Percentiles rank a stretch among this genome's conserved stretches.
Conservation (phyloP, 352 stramenopile genomes). For the Phytopythium kandeliae region DNA sequence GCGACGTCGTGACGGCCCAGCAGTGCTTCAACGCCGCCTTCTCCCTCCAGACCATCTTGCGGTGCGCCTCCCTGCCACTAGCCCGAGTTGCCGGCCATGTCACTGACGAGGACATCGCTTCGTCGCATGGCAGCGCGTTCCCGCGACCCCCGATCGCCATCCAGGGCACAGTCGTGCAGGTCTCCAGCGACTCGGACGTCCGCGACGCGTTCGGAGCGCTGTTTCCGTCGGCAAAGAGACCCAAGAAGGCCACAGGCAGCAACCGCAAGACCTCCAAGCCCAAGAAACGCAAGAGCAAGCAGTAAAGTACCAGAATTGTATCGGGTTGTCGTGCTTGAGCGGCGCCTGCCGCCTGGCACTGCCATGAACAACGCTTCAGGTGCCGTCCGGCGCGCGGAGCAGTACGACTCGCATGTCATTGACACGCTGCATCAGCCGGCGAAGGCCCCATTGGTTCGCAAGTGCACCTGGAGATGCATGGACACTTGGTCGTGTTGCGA, state of each 20-base stretch:
- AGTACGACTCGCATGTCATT: too few species aligned
- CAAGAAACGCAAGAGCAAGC: constrained; percentile 39
- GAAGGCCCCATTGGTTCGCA: constrained; percentile 49
- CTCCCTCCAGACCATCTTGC: constrained; percentile 65
- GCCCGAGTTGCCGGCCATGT: background rate
- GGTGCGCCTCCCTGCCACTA: constrained; percentile 12
- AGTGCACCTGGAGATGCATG: constrained; percentile 71
- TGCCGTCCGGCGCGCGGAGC: too few species aligned
- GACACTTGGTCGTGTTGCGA: constrained; percentile 70
- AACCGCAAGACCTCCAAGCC: constrained; percentile 11
- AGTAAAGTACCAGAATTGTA: constrained; percentile 8
- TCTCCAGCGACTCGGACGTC: constrained; percentile 36
- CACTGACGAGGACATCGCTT: background rate
- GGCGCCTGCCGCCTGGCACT: too few species aligned
- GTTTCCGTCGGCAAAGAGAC: constrained; percentile 23
- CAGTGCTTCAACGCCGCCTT: constrained; percentile 79
- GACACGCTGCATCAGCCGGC: constrained; percentile 16
- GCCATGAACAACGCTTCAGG: too few species aligned
- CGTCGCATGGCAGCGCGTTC: constrained; percentile 33
- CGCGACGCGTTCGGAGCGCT: constrained; percentile 37
- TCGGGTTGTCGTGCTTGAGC: background rate
- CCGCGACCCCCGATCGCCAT: constrained; percentile 47
- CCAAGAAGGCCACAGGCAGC: background rate
- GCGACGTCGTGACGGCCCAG: constrained; percentile 35
- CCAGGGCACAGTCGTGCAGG: constrained; percentile 32